Evolutionary conservation across 202 grass and related monocot genomes (phyloP).

Genomic region (Saccharum hybrid): DNA sequence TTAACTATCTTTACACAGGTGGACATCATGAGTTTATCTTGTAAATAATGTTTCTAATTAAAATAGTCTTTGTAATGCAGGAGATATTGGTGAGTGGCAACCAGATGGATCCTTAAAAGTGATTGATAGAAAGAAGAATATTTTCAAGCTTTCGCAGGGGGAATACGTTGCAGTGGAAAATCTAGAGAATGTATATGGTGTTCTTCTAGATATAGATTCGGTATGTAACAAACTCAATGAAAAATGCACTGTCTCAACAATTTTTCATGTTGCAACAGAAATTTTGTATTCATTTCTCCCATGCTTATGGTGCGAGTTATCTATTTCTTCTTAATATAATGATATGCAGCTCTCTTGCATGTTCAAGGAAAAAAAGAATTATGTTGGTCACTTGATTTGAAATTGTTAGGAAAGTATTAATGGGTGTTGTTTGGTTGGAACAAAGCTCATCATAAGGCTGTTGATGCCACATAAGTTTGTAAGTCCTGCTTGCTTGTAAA

Average conservation of each 20-base stretch:
- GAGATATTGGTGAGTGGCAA: constrained; percentile 96
- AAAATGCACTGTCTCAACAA: not conserved
- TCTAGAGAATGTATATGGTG: constrained; percentile 85
- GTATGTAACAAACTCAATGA: constrained; percentile 47
- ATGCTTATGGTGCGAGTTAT: not conserved
- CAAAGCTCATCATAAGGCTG: not conserved
- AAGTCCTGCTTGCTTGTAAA: not conserved
- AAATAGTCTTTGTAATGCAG: constrained; percentile 51
- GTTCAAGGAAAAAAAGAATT: not conserved
- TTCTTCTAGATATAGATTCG: constrained; percentile 75
- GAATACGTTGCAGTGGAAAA: constrained; percentile 96
- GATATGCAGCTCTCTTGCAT: not conserved
- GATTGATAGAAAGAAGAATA: constrained; percentile 98
- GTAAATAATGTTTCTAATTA: constrained; percentile 19
- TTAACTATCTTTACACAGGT: constrained; percentile 18
- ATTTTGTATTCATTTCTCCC: not conserved
- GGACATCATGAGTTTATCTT: constrained; percentile 17
- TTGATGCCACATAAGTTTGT: not conserved
- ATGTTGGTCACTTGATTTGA: not conserved
- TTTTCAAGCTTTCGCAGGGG: constrained; percentile 98
- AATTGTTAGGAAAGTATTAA: not conserved
- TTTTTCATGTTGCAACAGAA: not conserved
- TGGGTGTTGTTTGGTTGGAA: constrained; percentile 6
- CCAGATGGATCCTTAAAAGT: constrained; percentile 83
- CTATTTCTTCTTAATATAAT: not conserved